Conservation (phyloP, 768 basidiomycete genomes). For the Tylopilus sp. region DNA sequence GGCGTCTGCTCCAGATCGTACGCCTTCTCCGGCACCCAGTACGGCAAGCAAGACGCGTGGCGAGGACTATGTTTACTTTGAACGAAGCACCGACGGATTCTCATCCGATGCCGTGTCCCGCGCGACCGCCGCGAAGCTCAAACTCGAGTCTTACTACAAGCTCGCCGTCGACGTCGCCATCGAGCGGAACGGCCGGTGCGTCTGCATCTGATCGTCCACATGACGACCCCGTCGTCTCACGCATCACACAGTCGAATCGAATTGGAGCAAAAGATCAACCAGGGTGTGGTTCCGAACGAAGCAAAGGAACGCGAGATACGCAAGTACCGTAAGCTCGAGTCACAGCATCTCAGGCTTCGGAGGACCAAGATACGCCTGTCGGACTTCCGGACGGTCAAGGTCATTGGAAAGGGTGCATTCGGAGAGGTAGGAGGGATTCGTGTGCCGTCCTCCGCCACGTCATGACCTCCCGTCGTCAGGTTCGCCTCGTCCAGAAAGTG, state of each 20-base stretch:
- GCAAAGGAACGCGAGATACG: slow-evolving; percentile 87
- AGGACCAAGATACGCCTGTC: slow-evolving; percentile 90
- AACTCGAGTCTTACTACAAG: slow-evolving; percentile 97
- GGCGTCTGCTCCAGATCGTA: slow-evolving; percentile 23
- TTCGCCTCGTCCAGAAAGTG: slow-evolving; percentile 92
- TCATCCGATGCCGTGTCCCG: slow-evolving; percentile 85
- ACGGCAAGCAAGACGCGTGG: slow-evolving; percentile 30
- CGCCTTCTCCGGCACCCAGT: slow-evolving; percentile 30
- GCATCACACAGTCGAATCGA: slow-evolving; percentile 68
- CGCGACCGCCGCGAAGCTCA: slow-evolving; percentile 91
- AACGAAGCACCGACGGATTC: slow-evolving; percentile 78
- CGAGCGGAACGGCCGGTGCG: slow-evolving; percentile 87
- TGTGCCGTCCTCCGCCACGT: neutral
- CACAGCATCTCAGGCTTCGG: slow-evolving; percentile 85
- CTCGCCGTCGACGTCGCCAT: slow-evolving; percentile 96
- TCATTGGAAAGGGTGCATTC: slow-evolving; percentile 98
- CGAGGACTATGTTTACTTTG: slow-evolving; percentile 89
- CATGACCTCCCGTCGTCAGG: slow-evolving; percentile 42
- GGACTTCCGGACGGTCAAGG: slow-evolving; percentile 96
- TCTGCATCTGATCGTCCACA: slow-evolving; percentile 4
- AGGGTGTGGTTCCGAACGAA: slow-evolving; percentile 69
- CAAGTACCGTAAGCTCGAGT: slow-evolving; percentile 83
- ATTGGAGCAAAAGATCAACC: slow-evolving; percentile 79
- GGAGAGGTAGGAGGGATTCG: slow-evolving; percentile 66
- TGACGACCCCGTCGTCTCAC: slow-evolving; percentile 3